A percentile compares a stretch with the other conserved stretches of the same genome.
Evolutionary conservation across 2,329 filamentous ascomycete genomes (phyloP).

Genomic region (Exophiala sp.): DNA sequence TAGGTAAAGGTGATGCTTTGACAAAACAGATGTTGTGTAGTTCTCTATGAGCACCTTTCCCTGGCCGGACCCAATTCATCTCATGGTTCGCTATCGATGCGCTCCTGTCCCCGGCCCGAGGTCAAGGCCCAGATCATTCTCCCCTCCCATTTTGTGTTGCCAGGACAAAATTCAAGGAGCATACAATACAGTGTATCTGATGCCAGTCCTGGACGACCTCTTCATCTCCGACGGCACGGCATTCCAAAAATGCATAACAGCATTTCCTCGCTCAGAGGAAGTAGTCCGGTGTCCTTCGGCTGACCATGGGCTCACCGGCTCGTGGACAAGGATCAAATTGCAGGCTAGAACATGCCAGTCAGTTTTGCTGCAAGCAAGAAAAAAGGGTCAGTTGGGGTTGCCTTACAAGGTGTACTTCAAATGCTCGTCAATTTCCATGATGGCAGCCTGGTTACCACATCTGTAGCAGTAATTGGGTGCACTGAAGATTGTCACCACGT

Average conservation of each 20-base stretch:
- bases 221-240: not conserved
- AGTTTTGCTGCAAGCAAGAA: not conserved
- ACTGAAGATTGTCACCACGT: constrained; percentile 95
- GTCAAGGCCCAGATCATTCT: not conserved
- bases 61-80: not conserved
- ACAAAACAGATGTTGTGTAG: not conserved
- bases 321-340: constrained; percentile 98
- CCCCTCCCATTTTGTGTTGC: not conserved
- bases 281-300: constrained; percentile 93
- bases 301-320: constrained; percentile 98
- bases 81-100: not conserved
- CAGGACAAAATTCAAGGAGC: not conserved
- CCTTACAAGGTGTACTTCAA: constrained; percentile 99
- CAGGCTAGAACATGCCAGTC: constrained; percentile 55
- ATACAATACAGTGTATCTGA: not conserved
- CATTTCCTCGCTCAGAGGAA: constrained; percentile 63
- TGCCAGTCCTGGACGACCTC: not conserved
- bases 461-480: constrained; percentile 96
- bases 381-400: constrained; percentile 28
- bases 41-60: constrained; percentile 1
- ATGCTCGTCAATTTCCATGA: constrained; percentile 99
- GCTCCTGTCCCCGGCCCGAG: not conserved
- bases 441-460: constrained; percentile 98
- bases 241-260: not conserved
- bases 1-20: too few relatives aligned